Percentiles rank a stretch among this genome's conserved stretches.
Conservation (phyloP, 768 basidiomycete genomes). For the Leucosporidium yakuticum region DNA sequence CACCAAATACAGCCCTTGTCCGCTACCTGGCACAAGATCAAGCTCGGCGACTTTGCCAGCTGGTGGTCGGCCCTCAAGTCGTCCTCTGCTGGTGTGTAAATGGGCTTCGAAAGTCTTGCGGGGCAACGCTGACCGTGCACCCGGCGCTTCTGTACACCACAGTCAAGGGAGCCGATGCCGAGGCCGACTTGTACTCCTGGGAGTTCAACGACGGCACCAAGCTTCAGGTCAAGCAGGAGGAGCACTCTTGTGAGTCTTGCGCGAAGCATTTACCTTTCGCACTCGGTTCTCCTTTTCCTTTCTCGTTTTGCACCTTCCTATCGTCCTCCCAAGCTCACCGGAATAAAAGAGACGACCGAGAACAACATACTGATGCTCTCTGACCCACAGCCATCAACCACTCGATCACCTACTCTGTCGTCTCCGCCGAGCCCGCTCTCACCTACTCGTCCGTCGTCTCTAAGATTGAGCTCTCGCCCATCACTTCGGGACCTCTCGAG, state of each 20-base stretch:
- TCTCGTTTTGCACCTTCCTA: not conserved
- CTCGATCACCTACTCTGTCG: slow-evolving; percentile 39
- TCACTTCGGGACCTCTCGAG: slow-evolving; percentile 38
- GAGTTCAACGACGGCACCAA: slow-evolving; percentile 34
- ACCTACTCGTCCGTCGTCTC: slow-evolving; percentile 41
- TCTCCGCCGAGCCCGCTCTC: slow-evolving; percentile 39
- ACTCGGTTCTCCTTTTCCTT: not conserved
- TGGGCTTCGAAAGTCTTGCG: not conserved
- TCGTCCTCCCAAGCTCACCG: too few species aligned
- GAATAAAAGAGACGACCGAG: too few species aligned
- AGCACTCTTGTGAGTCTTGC: slow-evolving; percentile 25
- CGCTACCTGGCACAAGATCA: slow-evolving; percentile 38
- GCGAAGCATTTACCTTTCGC: not conserved
- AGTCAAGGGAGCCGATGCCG: slow-evolving; percentile 30
- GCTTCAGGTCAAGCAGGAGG: slow-evolving; percentile 42
- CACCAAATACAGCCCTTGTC: slow-evolving; percentile 13
- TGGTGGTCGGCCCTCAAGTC: slow-evolving; percentile 34
- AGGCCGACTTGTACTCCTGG: slow-evolving; percentile 36
- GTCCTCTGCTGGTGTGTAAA: slow-evolving; percentile 1
- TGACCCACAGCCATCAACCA: slow-evolving; percentile 31
- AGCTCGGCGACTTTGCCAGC: slow-evolving; percentile 36
- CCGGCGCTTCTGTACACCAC: slow-evolving; percentile 4
- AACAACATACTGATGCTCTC: not conserved
- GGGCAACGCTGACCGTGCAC: not conserved
- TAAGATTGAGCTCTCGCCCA: slow-evolving; percentile 39